phyloP scores from a whole-genome alignment of 805 yeast species.

The Priceomyces medius region DNA sequence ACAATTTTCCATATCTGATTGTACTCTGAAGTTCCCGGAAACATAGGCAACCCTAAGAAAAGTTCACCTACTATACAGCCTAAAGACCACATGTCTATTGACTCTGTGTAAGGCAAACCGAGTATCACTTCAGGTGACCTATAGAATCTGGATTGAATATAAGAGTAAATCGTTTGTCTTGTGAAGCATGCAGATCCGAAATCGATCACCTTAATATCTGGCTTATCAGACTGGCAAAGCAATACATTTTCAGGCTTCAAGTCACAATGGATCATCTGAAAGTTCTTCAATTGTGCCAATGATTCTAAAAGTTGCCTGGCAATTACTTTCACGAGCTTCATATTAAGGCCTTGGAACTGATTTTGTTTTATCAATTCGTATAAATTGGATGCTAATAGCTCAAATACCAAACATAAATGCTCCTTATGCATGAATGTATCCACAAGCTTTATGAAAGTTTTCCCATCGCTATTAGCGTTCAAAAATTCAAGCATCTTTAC shows the following conservation, averaged over 20 bases:
- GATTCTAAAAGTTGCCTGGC: conserved; percentile 82
- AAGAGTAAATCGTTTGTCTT: conserved; percentile 82
- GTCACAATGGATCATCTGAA: conserved; percentile 92
- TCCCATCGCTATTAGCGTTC: conserved; percentile 63
- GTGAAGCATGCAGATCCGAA: conserved; percentile 96
- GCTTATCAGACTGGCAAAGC: conserved; percentile 73
- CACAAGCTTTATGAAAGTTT: conserved; percentile 71
- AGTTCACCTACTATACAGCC: conserved; percentile 92
- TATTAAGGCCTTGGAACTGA: conserved; percentile 85
- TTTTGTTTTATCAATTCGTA: conserved; percentile 91
- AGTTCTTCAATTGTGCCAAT: conserved; percentile 72
- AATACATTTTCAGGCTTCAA: conserved; percentile 94
- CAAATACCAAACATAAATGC: conserved; percentile 91
- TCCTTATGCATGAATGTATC: conserved; percentile 92
- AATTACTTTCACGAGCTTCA: conserved; percentile 73
- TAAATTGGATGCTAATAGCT: conserved; percentile 79
- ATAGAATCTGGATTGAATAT: conserved; percentile 89
- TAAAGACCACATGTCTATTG: conserved; percentile 96
- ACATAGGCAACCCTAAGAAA: conserved; percentile 86
- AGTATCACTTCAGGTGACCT: conserved; percentile 92
- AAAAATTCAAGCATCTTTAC: conserved; percentile 81
- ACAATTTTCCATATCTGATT: conserved; percentile 83
- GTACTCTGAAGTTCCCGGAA: conserved; percentile 93
- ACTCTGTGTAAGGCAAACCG: conserved; percentile 87
- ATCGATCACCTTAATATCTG: conserved; percentile 89